phyloP scores from a whole-genome alignment of 2,329 filamentous ascomycete genomes.

The Fusarium oxysporum region DNA sequence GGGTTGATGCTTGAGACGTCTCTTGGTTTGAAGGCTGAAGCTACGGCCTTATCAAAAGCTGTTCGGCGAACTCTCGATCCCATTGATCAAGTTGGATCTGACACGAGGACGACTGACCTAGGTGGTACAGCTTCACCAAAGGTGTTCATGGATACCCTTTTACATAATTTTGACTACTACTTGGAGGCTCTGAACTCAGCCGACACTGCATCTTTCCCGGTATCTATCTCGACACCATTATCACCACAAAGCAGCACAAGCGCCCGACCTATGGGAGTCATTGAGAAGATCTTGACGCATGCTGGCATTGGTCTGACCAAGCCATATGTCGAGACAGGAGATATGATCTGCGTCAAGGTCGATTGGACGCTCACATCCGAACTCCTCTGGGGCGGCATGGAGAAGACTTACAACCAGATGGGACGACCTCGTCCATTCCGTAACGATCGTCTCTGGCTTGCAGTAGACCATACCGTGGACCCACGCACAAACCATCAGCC shows the following conservation, averaged over 20 bases:
- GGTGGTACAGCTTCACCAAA: slow-evolving; percentile 36
- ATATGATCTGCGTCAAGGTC: background rate
- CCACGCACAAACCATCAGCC: background rate
- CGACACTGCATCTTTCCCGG: background rate
- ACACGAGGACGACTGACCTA: slow-evolving; percentile 15
- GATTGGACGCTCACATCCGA: background rate
- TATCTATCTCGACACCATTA: no score
- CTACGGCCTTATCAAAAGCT: slow-evolving; percentile 16
- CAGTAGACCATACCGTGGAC: background rate
- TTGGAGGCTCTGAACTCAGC: background rate
- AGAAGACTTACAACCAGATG: background rate
- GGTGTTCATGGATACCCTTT: background rate
- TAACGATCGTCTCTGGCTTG: background rate
- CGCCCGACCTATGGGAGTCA: background rate
- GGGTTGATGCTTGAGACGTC: slow-evolving; percentile 22
- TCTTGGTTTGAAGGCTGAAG: slow-evolving; percentile 3
- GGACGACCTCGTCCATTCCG: background rate
- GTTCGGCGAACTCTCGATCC: slow-evolving; percentile 27
- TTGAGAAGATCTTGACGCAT: background rate
- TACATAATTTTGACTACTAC: background rate
- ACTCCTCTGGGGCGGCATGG: background rate
- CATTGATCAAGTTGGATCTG: slow-evolving; percentile 19
- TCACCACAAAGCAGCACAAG: rapidly evolving
- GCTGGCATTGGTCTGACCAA: background rate
- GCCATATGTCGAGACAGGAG: background rate